These are phyloP conservation scores for Backusella tarrabulga DNA, from an alignment of 192 early-diverging fungal genomes.

Conservation along the genomic window DNA sequence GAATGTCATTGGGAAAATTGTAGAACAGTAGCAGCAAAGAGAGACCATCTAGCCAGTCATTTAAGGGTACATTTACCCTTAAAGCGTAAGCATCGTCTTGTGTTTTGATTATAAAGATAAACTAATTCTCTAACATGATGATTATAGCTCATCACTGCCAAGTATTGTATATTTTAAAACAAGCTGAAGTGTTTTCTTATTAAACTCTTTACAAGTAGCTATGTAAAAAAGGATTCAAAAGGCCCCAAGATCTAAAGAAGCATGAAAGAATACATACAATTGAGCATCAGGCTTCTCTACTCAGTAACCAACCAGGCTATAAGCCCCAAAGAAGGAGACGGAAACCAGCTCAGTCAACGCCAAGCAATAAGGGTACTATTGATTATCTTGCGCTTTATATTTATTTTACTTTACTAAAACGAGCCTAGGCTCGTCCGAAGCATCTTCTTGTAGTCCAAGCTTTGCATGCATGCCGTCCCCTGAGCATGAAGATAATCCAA, in stretches of 20 bases:
- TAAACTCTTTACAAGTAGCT: conserved; percentile 13
- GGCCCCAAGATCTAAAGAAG: conserved; percentile 95
- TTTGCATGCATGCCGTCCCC: neutral
- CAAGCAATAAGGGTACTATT: neutral
- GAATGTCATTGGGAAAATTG: conserved; percentile 87
- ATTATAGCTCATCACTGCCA: conserved; percentile 16
- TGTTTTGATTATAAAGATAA: neutral
- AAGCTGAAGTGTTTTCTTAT: neutral
- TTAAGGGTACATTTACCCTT: conserved; percentile 29
- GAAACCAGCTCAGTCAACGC: neutral
- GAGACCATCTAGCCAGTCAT: conserved; percentile 32
- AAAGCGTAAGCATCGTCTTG: conserved; percentile 24
- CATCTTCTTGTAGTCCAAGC: conserved; percentile 4
- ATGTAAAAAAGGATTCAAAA: conserved; percentile 78
- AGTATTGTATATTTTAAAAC: neutral
- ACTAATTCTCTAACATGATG: no score
- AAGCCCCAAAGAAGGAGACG: conserved; percentile 23
- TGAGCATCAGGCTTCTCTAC: conserved; percentile 30
- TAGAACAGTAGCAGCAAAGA: conserved; percentile 40
- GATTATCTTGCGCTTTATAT: neutral
- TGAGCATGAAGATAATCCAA: neutral
- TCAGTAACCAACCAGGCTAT: conserved; percentile 33
- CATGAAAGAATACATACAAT: conserved; percentile 83
- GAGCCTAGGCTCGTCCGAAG: neutral
- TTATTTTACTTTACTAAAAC: neutral